Base-by-base conservation (phyloP, 2,329 filamentous ascomycete species). In the Byssothecium circinans region DNA sequence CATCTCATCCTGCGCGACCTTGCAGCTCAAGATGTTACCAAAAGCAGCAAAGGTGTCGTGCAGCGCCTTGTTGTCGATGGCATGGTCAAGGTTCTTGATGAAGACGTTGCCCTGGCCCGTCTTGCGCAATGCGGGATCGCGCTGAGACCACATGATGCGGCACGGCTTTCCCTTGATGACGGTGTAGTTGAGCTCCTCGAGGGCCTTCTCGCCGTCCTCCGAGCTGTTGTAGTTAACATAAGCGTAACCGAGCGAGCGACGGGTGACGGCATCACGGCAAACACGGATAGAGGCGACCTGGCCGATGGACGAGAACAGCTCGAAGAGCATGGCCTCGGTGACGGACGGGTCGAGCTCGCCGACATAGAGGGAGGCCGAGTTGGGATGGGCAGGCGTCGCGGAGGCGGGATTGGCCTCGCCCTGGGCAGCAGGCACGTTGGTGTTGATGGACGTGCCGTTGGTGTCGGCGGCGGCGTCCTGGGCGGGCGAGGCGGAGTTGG, bases 101-200 rank as follows among this genome's bases (percentile, higher is more conserved):
- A 99, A 99, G 67, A 99, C 92, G 72, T 99, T 99, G 74, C 94
- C 94, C 79, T 96, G 91, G 61, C 94, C 94, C 64, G 91, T 99
- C 87, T 99, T 99, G 81, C 94, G 94, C 67, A 99, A 86, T 73
- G 92, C 92, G 60, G 94, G 94, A 77, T 99, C 94, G 75, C 94
- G 94, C 84, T 99, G 94, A 59, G 94, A 99, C 94, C 94, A 99
- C 94, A 99, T 99, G 80, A 99, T 99, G 71, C 94, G 92, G 88
- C 94, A 99, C 52, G 94, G 92, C 72, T 89, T 91, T 67, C 91
- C 91, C 84, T 97, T 97, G 81, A 99, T 97, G 67, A 96, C 81
- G 57, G 94, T 99, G 82, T 99, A 99, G 85, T 99, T 99, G 66
- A 99, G 84, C 79, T 99, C 94, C 79, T 99, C 94, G 53, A 99